These are phyloP conservation scores for Apophysomyces sp. DNA, from an alignment of 371 early-diverging fungal species.

Conservation along the genomic window DNA sequence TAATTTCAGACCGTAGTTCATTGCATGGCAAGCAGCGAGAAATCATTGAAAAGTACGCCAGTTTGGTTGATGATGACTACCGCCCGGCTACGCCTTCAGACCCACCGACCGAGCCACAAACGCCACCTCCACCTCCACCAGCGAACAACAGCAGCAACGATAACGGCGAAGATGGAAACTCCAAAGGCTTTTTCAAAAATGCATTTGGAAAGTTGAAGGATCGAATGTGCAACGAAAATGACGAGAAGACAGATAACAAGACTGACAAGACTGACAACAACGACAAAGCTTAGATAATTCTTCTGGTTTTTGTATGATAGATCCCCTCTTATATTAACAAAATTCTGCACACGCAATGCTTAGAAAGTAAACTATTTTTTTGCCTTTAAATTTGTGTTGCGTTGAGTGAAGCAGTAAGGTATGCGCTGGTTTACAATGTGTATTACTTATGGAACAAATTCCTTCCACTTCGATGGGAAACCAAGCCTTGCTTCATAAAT, in stretches of 20 bases:
- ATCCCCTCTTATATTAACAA: neutral
- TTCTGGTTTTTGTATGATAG: neutral
- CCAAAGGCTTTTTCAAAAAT: slow-evolving; percentile 28
- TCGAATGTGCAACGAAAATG: slow-evolving; percentile 19
- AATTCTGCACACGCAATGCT: neutral
- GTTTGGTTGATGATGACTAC: slow-evolving; percentile 34
- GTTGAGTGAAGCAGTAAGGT: too few relatives aligned
- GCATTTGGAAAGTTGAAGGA: slow-evolving; percentile 33
- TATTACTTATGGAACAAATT: too few relatives aligned
- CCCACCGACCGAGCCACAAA: slow-evolving; percentile 7
- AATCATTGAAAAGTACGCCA: slow-evolving; percentile 35
- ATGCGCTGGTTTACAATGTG: too few relatives aligned
- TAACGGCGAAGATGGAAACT: neutral
- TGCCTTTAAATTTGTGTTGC: too few relatives aligned
- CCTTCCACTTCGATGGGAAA: too few relatives aligned
- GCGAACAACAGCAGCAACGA: neutral
- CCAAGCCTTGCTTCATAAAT: too few relatives aligned
- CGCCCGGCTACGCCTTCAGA: slow-evolving; percentile 11
- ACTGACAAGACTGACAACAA: slow-evolving; percentile 3
- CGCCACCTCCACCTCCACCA: slow-evolving; percentile 15
- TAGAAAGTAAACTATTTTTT: neutral
- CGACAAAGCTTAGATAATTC: neutral
- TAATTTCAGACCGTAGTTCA: slow-evolving; percentile 11
- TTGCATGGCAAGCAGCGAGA: slow-evolving; percentile 38
- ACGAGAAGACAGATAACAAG: too few relatives aligned